Conservation (phyloP, 148 eudicot species). For the Nepenthes mirabilis region DNA sequence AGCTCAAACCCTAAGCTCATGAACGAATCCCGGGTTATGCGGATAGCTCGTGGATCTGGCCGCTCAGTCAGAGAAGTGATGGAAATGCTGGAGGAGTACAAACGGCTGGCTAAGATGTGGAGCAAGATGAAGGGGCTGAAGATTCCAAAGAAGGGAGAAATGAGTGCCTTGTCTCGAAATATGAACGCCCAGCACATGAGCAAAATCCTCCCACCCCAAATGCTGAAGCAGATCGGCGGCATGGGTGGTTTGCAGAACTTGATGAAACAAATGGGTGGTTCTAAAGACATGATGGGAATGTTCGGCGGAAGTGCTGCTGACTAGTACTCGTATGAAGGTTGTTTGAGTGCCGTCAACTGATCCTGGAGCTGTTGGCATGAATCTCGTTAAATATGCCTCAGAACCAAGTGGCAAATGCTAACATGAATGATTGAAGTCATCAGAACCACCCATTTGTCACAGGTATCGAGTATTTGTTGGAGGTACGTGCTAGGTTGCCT, state of each 20-base stretch:
- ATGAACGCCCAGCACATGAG: conserved; percentile 88
- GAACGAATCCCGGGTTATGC: conserved; percentile 75
- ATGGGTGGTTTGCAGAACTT: conserved; percentile 74
- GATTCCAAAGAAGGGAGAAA: conserved; percentile 87
- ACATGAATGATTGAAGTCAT: too few relatives aligned
- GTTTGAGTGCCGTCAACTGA: too few relatives aligned
- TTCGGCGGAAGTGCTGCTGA: conserved; percentile 60
- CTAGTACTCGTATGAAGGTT: neutral
- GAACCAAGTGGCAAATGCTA: too few relatives aligned
- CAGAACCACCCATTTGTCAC: too few relatives aligned
- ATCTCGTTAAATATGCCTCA: too few relatives aligned
- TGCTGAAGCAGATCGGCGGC: conserved; percentile 87
- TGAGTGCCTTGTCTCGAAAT: conserved; percentile 79
- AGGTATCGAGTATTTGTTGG: too few relatives aligned
- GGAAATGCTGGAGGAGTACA: conserved; percentile 89
- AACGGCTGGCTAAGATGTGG: conserved; percentile 74
- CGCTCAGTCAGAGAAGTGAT: conserved; percentile 59
- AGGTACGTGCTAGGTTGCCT: too few relatives aligned
- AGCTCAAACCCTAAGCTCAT: conserved; percentile 78
- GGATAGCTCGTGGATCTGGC: conserved; percentile 90
- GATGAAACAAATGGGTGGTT: conserved; percentile 87
- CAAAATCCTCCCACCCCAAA: conserved; percentile 76
- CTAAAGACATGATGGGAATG: conserved; percentile 90
- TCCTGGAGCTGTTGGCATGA: too few relatives aligned
- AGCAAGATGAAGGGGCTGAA: conserved; percentile 97